Conservation (phyloP, 2,329 filamentous ascomycete genomes). For the Apiospora marii region DNA sequence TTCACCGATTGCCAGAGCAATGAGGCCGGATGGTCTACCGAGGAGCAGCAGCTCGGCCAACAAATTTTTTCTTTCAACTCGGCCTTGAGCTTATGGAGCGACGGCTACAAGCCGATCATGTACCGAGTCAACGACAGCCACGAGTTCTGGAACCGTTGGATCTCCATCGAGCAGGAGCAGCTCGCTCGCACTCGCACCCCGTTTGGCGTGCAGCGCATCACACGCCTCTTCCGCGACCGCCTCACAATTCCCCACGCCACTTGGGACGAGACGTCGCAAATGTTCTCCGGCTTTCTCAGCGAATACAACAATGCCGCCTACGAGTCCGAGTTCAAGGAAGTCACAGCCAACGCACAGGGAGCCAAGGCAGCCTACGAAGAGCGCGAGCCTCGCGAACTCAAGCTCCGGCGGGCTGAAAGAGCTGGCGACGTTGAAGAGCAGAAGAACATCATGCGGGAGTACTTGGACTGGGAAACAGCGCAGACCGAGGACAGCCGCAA, state of each 20-base stretch:
- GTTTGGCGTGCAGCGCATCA: conserved; percentile 69
- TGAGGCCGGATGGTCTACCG: conserved; percentile 66
- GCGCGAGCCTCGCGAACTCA: conserved; percentile 74
- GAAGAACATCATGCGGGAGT: conserved; percentile 64
- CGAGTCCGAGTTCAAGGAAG: conserved; percentile 76
- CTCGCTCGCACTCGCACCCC: conserved; percentile 63
- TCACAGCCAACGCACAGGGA: conserved; percentile 67
- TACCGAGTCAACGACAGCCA: conserved; percentile 81
- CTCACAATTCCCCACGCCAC: conserved; percentile 75
- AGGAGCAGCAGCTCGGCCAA: conserved; percentile 73
- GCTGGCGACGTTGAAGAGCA: conserved; percentile 64
- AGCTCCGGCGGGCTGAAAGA: conserved; percentile 65
- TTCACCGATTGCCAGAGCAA: conserved; percentile 68
- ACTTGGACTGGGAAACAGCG: conserved; percentile 84
- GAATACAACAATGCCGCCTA: conserved; percentile 75
- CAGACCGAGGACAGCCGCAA: conserved; percentile 65
- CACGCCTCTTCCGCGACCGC: conserved; percentile 73
- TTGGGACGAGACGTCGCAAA: conserved; percentile 78
- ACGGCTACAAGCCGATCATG: conserved; percentile 75
- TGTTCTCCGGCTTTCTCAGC: conserved; percentile 78
- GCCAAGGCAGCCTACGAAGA: conserved; percentile 70
- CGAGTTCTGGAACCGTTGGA: conserved; percentile 80
- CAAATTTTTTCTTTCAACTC: conserved; percentile 75
- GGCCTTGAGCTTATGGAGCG: conserved; percentile 73
- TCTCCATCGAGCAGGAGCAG: conserved; percentile 74